These are phyloP conservation scores for Saraca asoca DNA, from an alignment of 331 rosid species.

Conservation along the genomic window DNA sequence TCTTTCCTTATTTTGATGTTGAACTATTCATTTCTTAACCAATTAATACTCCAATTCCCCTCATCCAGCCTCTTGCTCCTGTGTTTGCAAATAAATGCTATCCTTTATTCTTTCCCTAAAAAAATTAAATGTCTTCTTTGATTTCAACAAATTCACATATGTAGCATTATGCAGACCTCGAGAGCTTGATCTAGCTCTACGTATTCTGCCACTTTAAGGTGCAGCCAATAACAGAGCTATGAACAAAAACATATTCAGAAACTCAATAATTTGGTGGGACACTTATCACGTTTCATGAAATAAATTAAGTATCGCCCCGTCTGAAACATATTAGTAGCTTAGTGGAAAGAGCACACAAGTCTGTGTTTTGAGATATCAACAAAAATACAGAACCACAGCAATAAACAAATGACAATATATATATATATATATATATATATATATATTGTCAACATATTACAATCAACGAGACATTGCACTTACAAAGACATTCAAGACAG, in stretches of 20 bases:
- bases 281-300: too few species aligned
- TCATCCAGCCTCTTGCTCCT: not conserved
- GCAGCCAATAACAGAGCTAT: not conserved
- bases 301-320: too few species aligned
- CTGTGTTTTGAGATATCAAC: too few species aligned
- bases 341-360: too few species aligned
- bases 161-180: not conserved
- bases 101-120: not conserved
- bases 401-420: too few species aligned
- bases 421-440: not conserved
- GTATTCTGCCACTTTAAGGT: not conserved
- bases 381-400: too few species aligned
- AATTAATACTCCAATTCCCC: not conserved
- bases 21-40: slow-evolving; percentile 6
- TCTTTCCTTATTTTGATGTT: not conserved
- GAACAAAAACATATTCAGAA: too few species aligned
- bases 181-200: slow-evolving; percentile 7
- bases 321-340: too few species aligned
- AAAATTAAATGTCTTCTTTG: not conserved
- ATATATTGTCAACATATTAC: slow-evolving; percentile 1
- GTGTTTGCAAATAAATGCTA: too few species aligned
- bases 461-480: too few species aligned
- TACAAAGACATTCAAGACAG: slow-evolving; percentile 16
- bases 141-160: not conserved
- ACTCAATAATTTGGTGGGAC: too few species aligned